Evolutionary conservation across 2,329 filamentous ascomycete species (phyloP).

Genomic region (Pezizomycotina sp.): DNA sequence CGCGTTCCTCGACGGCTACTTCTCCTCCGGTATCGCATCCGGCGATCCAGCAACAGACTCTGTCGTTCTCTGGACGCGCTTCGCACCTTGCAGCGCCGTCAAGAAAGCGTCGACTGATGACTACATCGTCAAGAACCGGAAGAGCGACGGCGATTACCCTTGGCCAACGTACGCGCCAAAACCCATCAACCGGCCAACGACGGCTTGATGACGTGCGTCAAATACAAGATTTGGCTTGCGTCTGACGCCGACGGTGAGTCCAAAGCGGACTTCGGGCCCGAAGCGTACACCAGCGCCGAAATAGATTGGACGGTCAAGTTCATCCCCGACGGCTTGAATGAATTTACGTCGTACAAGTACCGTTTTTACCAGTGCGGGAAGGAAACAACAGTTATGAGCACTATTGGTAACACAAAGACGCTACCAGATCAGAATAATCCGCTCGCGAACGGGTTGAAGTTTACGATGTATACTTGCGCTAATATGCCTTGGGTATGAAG

Average conservation of each 20-base stretch:
- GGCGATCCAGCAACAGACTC: conserved; percentile 32
- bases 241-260: conserved; percentile 34
- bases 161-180: too few relatives aligned
- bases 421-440: conserved; percentile 34
- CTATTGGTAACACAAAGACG: conserved; percentile 54
- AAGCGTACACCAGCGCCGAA: conserved; percentile 52
- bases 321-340: too few relatives aligned
- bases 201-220: too few relatives aligned
- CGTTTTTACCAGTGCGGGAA: conserved; percentile 53
- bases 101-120: conserved; percentile 30
- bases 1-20: conserved; percentile 36
- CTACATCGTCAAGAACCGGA: too few relatives aligned
- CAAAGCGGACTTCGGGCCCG: conserved; percentile 39
- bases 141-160: too few relatives aligned
- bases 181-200: too few relatives aligned
- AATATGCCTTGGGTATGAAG: conserved; percentile 50
- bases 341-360: conserved; percentile 52
- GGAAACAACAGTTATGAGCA: conserved; percentile 42
- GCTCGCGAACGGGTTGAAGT: conserved; percentile 42
- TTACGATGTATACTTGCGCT: conserved; percentile 55
- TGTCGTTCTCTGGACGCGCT: conserved; percentile 33
- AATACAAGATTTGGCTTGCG: too few relatives aligned
- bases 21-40: conserved; percentile 46
- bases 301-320: conserved; percentile 62
- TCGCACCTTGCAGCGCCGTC: conserved; percentile 31